phyloP scores from a whole-genome alignment of 306 rosid species.

The Aeschynomene evenia region DNA sequence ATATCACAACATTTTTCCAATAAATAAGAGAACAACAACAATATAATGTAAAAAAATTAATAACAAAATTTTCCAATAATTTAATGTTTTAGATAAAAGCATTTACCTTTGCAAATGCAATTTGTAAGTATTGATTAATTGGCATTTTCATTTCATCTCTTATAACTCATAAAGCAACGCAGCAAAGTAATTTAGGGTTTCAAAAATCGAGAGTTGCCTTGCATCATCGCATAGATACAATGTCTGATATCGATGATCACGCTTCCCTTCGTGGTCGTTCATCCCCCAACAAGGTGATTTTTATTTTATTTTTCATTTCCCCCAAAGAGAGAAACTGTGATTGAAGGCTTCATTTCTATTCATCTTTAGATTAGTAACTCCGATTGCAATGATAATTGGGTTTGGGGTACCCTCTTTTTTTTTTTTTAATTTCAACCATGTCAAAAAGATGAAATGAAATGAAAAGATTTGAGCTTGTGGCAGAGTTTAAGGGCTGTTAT shows the following conservation, averaged over 20 bases:
- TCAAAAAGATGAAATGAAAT: background rate
- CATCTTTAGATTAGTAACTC: background rate
- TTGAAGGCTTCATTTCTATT: background rate
- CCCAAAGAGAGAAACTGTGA: background rate
- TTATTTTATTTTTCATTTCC: background rate
- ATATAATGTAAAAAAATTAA: too few species aligned
- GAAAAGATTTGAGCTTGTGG: background rate
- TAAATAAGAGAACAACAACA: too few species aligned
- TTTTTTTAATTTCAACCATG: background rate
- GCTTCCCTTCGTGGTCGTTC: slow-evolving; percentile 32
- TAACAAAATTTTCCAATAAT: too few species aligned
- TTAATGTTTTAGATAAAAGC: too few species aligned
- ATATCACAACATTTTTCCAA: too few species aligned
- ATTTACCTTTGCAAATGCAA: too few species aligned
- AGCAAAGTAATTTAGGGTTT: slow-evolving; percentile 33
- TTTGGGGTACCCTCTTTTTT: background rate
- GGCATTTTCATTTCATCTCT: background rate
- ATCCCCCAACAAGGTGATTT: slow-evolving; percentile 38
- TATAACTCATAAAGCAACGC: too few species aligned
- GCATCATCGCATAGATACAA: slow-evolving; percentile 22
- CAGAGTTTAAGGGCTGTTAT: background rate
- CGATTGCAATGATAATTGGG: background rate
- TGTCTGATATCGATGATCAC: slow-evolving; percentile 57
- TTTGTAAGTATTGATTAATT: background rate
- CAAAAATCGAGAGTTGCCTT: slow-evolving; percentile 22